Percentiles rank a stretch among this genome's conserved stretches.
Conservation (phyloP, 1,284 basidiomycete species). For the Cryptococcus sp. region DNA sequence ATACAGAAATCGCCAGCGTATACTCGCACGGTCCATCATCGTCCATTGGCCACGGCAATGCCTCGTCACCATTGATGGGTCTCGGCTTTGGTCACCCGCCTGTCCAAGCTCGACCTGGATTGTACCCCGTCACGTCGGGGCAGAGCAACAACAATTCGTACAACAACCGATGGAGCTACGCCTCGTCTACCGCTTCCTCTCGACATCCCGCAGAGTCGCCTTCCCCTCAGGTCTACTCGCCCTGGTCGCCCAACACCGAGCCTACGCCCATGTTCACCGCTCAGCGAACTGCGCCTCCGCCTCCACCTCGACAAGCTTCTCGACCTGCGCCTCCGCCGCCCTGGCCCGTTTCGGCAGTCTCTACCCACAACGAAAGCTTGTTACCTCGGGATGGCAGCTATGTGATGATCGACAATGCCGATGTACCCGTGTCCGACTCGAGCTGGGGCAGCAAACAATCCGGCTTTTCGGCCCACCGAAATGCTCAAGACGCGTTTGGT, state of each 20-base stretch:
- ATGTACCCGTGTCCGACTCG: constrained; percentile 11
- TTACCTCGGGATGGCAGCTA: constrained; percentile 42
- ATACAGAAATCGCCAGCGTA: constrained; percentile 37
- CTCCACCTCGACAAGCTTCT: constrained; percentile 10
- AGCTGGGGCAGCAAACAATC: constrained; percentile 29
- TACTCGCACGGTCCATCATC: constrained; percentile 16
- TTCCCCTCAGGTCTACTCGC: constrained; percentile 13
- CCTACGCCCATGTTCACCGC: constrained; percentile 16
- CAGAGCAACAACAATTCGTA: constrained; percentile 6
- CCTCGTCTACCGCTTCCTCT: constrained; percentile 21
- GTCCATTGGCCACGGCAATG: constrained; percentile 3
- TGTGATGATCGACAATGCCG: constrained; percentile 37
- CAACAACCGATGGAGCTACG: constrained; percentile 30
- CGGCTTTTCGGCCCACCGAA: constrained; percentile 7
- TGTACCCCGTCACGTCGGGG: constrained; percentile 16
- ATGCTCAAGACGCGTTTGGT: constrained; percentile 35
- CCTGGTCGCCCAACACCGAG: constrained; percentile 20
- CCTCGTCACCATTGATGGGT: constrained; percentile 23
- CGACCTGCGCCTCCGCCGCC: constrained; percentile 14
- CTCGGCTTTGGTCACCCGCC: constrained; percentile 33
- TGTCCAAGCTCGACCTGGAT: constrained; percentile 21
- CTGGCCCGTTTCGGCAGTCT: constrained; percentile 14
- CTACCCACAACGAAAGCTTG: constrained; percentile 17
- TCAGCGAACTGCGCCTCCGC: constrained; percentile 19
- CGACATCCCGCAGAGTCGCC: neutral